Evolutionary conservation across 2,329 filamentous ascomycete genomes (phyloP), one percentile per base, ranked within the genome.

Genomic region (Orbilia ellipsospora): DNA sequence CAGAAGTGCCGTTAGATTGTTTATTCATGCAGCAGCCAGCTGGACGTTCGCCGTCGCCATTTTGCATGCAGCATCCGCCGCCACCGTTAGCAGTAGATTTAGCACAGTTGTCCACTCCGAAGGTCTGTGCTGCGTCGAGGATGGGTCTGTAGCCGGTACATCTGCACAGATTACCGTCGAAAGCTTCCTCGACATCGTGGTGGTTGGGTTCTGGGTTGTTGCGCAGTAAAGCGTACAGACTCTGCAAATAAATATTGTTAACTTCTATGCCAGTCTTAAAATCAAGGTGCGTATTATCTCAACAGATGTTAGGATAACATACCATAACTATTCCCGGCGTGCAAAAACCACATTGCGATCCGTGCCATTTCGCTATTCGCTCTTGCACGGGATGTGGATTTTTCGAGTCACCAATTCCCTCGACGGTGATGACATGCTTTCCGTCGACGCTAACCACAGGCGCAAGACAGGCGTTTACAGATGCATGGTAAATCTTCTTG

Each of bases 341-440:
- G 81, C 95, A 99, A 83, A 99, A 99, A 0, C 94, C 90, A 82
- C 90, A 99, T 82, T 99, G 94, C 79, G 92, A 96, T 57, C 95
- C 95, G 83, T 97, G 95, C 36, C 91, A 88, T 83, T 92, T 92
- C 16, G 95, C 94, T 79, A 99, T 91, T 56, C 95, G 88, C 84
- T 98, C 93, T 82, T 98, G 95, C 2, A 90, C 86, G 1, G 94
- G 92, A 84, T 99, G 95, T 4, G 95, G 95, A 50, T 87, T 88
- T 82, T 95, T 90, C 28, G 92, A 90, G 81, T 91, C 92, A 10
- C 95, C 95, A 80, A 99, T 97, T 5, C 95, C 95, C 83, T 99
- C 95, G 48, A 99, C 90, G 2, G 95, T 99, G 81, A 99, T 94
- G 80, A 98, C 93, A 87, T 99, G 95, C 82, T 99, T 99, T 52